A percentile compares a stretch with the other conserved stretches of the same genome.
These are phyloP conservation scores for Vanrija humicola DNA, from an alignment of 1,284 basidiomycete genomes.

Conservation along the genomic window DNA sequence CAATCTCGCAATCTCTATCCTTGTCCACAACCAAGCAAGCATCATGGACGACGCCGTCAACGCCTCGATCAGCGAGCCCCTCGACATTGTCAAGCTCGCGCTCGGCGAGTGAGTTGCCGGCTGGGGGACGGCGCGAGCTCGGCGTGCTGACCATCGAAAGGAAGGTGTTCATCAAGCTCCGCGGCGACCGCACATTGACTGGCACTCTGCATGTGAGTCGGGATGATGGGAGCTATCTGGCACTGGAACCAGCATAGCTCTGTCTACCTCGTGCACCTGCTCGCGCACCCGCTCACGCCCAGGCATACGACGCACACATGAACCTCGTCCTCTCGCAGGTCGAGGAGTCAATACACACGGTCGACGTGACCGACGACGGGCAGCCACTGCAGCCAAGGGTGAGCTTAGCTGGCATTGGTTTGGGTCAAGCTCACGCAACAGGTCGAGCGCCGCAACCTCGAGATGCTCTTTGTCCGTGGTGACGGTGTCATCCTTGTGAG, in stretches of 20 bases:
- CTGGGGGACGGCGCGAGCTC: background rate
- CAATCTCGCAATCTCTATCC: no score
- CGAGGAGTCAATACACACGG: constrained; percentile 91
- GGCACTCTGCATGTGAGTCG: constrained; percentile 84
- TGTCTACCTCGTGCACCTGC: no score
- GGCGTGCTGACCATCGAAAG: constrained; percentile 20
- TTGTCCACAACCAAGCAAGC: background rate
- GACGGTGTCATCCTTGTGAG: constrained; percentile 87
- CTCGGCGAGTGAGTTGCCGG: constrained; percentile 82
- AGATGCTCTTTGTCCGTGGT: constrained; percentile 97
- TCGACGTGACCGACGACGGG: constrained; percentile 60
- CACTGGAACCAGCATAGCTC: background rate
- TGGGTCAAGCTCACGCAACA: constrained; percentile 41
- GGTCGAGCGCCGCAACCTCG: constrained; percentile 90
- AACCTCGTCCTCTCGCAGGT: constrained; percentile 97
- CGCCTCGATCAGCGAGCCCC: constrained; percentile 84
- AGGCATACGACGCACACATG: constrained; percentile 99
- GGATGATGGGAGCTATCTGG: background rate
- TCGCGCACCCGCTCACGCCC: constrained; percentile 1
- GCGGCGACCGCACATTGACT: constrained; percentile 88
- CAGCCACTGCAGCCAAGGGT: constrained; percentile 51
- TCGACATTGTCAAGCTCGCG: constrained; percentile 93
- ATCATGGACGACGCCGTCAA: constrained; percentile 56
- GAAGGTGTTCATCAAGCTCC: constrained; percentile 63
- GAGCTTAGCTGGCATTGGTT: constrained; percentile 25